Conservation (phyloP, 148 eudicot species). For the Camellia granthamiana region DNA sequence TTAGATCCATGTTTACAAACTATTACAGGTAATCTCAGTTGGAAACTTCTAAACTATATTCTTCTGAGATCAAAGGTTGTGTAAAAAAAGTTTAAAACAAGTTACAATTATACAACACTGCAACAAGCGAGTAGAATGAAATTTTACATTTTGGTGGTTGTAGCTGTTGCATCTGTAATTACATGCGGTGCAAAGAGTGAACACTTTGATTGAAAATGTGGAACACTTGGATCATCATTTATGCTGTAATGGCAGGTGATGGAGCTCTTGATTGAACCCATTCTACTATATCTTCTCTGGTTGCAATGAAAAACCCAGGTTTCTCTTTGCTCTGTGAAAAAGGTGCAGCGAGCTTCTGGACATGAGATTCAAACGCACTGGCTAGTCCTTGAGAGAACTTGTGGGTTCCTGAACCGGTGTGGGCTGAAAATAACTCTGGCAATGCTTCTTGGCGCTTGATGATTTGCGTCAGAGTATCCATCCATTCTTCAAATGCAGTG, state of each 20-base stretch:
- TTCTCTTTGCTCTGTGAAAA: constrained; percentile 67
- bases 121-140: background rate
- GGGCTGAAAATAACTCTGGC: constrained; percentile 68
- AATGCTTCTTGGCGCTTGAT: constrained; percentile 59
- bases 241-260: constrained; percentile 33
- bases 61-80: background rate
- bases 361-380: constrained; percentile 73
- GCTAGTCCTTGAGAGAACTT: constrained; percentile 82
- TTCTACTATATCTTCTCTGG: constrained; percentile 62
- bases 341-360: constrained; percentile 63
- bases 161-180: too few species aligned
- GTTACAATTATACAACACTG: background rate
- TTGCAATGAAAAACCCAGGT: constrained; percentile 73
- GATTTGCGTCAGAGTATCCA: constrained; percentile 56
- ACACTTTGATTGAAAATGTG: too few species aligned
- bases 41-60: background rate
- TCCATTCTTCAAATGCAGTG: constrained; percentile 97
- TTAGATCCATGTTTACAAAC: background rate
- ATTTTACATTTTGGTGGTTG: too few species aligned
- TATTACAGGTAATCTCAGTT: background rate
- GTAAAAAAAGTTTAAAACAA: background rate
- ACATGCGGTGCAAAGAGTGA: too few species aligned
- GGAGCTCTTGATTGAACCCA: constrained; percentile 60
- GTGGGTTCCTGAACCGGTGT: constrained; percentile 94
- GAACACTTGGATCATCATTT: background rate